Evolutionary conservation across 2,329 filamentous ascomycete species (phyloP), one percentile per base, ranked within the genome.

Genomic region (Phyllachora maydis): DNA sequence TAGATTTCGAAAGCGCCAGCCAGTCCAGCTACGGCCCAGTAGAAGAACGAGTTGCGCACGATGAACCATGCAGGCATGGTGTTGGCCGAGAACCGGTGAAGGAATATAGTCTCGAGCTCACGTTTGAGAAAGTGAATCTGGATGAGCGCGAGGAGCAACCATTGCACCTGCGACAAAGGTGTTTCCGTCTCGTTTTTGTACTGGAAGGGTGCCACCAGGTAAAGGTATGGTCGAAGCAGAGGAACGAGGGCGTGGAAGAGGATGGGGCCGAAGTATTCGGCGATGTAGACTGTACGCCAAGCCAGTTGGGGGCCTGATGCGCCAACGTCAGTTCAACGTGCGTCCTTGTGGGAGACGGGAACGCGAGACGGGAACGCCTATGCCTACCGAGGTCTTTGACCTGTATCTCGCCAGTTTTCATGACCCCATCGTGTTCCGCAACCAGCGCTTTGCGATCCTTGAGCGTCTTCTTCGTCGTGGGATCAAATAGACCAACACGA

Each of bases 41-140:
- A 98, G 57, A 93, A 85, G 35, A 65, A 66, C 34, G 73, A 81
- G 62, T 98, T 98, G 52, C 85, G 88, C 65, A 93, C 74, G 43
- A 98, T 79, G 57, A 92, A 91, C 42, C 51, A 54, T 28, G 65
- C 62, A 11, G 88, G 88, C 88, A 98, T 98, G 23, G 88, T 98
- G 40, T 76, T 79, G 31, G 75, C 69, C 27, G 81, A 85, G 59
- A 98, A 98, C 44, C 79, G 81, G 59, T 98, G 88, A 31, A 98
- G 65, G 45, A 88, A 92, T 31, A 92, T 43, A 1, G 88, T 95
- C 56, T 98, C 88, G 34, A 79, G 61, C 56, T 98, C 88, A 42
- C 88, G 82, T 64, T 98, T 98, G 44, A 78, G 35, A 49, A 93
- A 98, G 58, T 98, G 88, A 8, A 75, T 48, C 27, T 70, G 54